phyloP scores from a whole-genome alignment of 2,329 filamentous ascomycete species.

The Pseudocercospora fuligena region DNA sequence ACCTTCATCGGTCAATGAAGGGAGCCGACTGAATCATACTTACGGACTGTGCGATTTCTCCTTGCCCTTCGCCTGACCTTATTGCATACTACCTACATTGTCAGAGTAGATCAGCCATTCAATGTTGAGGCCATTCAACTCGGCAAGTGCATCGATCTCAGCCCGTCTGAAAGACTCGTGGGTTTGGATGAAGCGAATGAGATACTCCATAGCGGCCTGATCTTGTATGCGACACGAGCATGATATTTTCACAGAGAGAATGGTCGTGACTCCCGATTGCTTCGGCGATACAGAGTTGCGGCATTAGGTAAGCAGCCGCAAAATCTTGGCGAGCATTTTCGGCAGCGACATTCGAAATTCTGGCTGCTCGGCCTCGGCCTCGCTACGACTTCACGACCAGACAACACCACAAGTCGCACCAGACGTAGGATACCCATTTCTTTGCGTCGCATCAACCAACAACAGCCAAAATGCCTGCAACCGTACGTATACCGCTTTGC shows the following conservation, averaged over 20 bases:
- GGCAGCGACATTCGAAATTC: not conserved
- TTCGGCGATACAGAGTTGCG: not conserved
- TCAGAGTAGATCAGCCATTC: conserved; percentile 76
- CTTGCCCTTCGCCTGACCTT: conserved; percentile 18
- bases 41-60: not conserved
- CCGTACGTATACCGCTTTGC: conserved; percentile 97
- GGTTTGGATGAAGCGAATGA: conserved; percentile 85
- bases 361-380: too few relatives aligned
- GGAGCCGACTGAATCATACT: not conserved
- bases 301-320: not conserved
- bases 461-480: conserved; percentile 77
- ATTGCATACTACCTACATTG: conserved; percentile 62
- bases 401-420: conserved; percentile 5
- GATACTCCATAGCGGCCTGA: conserved; percentile 67
- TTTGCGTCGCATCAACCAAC: conserved; percentile 67
- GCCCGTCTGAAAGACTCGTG: conserved; percentile 90
- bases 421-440: conserved; percentile 87
- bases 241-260: not conserved
- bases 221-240: not conserved
- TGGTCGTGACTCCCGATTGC: not conserved
- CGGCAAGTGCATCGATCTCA: conserved; percentile 80
- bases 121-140: conserved; percentile 68
- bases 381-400: not conserved
- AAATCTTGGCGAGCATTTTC: conserved; percentile 2
- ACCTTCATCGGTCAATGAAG: not conserved